Conservation (phyloP, 768 basidiomycete genomes). For the Cystobasidium onofrii region DNA sequence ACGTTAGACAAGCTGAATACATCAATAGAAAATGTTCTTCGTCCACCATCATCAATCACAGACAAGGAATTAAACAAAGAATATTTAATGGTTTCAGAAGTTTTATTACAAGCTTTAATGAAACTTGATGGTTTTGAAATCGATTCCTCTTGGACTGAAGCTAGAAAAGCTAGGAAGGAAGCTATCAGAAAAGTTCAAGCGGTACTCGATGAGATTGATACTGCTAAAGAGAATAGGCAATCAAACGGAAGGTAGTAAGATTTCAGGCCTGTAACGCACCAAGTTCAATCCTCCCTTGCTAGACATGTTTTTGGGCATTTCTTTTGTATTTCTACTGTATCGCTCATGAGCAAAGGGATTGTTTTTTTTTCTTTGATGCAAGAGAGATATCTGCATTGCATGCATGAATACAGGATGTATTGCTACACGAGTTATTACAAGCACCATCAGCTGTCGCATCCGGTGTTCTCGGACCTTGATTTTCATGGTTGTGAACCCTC, state of each 20-base stretch:
- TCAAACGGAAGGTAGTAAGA: not conserved
- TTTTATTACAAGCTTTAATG: constrained; percentile 45
- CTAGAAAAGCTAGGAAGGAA: constrained; percentile 46
- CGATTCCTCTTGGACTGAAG: constrained; percentile 43
- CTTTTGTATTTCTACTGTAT: not conserved
- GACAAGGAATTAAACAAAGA: constrained; percentile 3
- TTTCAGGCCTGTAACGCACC: not conserved
- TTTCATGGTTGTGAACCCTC: not conserved
- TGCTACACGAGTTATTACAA: not conserved
- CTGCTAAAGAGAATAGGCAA: constrained; percentile 19
- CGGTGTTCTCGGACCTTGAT: not conserved
- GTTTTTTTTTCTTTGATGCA: no score
- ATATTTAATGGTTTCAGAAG: constrained; percentile 40
- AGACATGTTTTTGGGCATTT: not conserved
- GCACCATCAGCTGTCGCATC: not conserved
- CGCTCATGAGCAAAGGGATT: not conserved
- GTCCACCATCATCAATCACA: not conserved
- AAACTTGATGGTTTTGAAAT: constrained; percentile 46
- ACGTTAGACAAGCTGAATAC: constrained; percentile 14
- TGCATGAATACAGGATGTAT: not conserved
- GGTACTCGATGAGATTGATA: constrained; percentile 45
- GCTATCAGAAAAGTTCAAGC: constrained; percentile 46
- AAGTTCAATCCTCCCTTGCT: no score
- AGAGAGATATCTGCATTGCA: no score
- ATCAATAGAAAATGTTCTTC: constrained; percentile 1